Evolutionary conservation across 257 asterid genomes (phyloP).

Genomic region (Euphrasia confusa): DNA sequence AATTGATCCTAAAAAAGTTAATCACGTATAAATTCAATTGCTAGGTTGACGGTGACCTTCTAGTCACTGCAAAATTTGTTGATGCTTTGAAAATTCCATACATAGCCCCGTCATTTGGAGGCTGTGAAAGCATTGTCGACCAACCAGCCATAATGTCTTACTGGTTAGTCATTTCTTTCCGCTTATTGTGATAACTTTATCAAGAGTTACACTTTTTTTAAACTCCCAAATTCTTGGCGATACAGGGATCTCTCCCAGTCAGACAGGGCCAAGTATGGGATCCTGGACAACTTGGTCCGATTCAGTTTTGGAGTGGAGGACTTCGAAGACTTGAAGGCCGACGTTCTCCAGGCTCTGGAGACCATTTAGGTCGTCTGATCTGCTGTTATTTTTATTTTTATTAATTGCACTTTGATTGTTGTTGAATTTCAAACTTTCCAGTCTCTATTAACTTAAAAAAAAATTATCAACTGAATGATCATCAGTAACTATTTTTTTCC

Average conservation of each 20-base stretch:
- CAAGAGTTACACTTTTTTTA: too few species aligned
- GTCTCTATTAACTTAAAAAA: too few species aligned
- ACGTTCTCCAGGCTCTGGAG: constrained; percentile 84
- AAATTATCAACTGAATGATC: too few species aligned
- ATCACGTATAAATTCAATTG: constrained; percentile 21
- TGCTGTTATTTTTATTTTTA: constrained; percentile 10
- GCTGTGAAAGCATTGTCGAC: constrained; percentile 89
- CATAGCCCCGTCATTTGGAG: constrained; percentile 95
- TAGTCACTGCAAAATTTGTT: constrained; percentile 63
- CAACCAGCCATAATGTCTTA: constrained; percentile 97
- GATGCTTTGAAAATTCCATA: constrained; percentile 76
- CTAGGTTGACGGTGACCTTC: constrained; percentile 79
- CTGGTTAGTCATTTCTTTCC: constrained; percentile 46
- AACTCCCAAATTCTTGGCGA: not conserved
- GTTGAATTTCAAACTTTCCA: too few species aligned
- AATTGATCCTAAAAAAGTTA: constrained; percentile 15
- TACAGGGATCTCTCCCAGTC: constrained; percentile 78
- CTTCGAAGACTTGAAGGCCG: constrained; percentile 71
- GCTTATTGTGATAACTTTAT: too few species aligned
- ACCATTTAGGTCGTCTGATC: constrained; percentile 44
- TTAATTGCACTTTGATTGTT: too few species aligned
- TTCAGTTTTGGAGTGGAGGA: constrained; percentile 95
- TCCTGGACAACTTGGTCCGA: constrained; percentile 86
- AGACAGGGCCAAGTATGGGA: constrained; percentile 85
- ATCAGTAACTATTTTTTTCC: too few species aligned